Conservation (phyloP, 148 eudicot genomes). For the Cornus suecica region DNA sequence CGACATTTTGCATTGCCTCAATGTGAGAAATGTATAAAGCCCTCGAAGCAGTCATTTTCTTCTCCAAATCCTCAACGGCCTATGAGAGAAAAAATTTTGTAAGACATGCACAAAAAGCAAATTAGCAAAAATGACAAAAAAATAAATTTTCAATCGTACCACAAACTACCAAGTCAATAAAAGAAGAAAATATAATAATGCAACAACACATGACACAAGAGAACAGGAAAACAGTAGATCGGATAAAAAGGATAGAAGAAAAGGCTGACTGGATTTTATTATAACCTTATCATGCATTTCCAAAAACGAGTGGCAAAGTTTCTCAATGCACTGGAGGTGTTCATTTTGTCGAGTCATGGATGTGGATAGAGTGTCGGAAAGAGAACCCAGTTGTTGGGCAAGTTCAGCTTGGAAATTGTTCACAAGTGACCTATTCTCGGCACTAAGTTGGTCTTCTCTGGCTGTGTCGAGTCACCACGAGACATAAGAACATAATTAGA, state of each 20-base stretch:
- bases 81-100: constrained; percentile 16
- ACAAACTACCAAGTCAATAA: background rate
- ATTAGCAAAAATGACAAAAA: background rate
- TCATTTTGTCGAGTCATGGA: constrained; percentile 71
- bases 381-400: constrained; percentile 49
- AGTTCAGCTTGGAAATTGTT: constrained; percentile 61
- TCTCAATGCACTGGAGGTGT: constrained; percentile 65
- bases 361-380: constrained; percentile 51
- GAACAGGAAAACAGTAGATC: background rate
- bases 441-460: constrained; percentile 77
- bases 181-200: background rate
- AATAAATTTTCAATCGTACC: background rate
- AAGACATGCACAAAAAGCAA: background rate
- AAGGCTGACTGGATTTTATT: background rate
- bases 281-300: constrained; percentile 69
- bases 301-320: constrained; percentile 60
- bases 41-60: constrained; percentile 61
- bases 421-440: constrained; percentile 74
- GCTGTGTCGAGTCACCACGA: constrained; percentile 39
- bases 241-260: background rate
- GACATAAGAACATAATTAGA: constrained; percentile 3
- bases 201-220: background rate
- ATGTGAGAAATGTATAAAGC: constrained; percentile 69
- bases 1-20: constrained; percentile 89
- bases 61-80: constrained; percentile 71